Base-by-base conservation (phyloP, 306 rosid species). In the Calophaca sinica region DNA sequence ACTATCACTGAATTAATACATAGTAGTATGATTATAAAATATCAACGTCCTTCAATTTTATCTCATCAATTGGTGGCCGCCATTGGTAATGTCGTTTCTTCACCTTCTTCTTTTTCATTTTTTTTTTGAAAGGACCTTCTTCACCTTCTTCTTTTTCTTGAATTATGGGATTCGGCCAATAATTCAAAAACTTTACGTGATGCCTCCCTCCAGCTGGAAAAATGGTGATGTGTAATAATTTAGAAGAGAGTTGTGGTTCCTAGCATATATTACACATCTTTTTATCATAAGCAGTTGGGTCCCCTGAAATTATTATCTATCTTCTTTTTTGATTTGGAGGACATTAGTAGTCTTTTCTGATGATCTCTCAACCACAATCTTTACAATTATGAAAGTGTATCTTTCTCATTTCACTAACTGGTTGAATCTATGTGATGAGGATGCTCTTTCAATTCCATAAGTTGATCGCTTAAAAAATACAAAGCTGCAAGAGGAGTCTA, bases 171-270 rank as follows among this genome's bases (percentile, higher is more conserved):
- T 77, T 75, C 9, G 36, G 52, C 63, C 86, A 85, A 85, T 87
- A 85, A 87, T 87, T 85, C 69, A 70, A 44, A 51, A 54, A 76
- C 83, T 85, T 81, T 49, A 63, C 29, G 29, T 80, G 86, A 83
- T 81, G 73, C 76, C 72, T 81, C 63, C 88, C 42, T 82, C 73
- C 91, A 87, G 89, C 89, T 85, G 88, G 84, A 87, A 83, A 74
- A 59, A 65, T 73, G 76, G 59, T 80, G 84, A 74, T 70, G 70
- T 41, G 64, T 68, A 62, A 58, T 57, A 58, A 66, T 39, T 60
- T 42, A 11, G 6, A 74, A 53, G 13, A 54, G 38, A 76, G 29
- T 38, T 74, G 76, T 80, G 80, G 76, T 68, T 63, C 59, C 9
- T 33, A 52, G 35, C 70, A 57, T 46, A 45, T 29, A 36, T n/a